A percentile compares a stretch with the other conserved stretches of the same genome.
phyloP scores from a whole-genome alignment of 805 yeast species.

The Suhomyces canberraensis region DNA sequence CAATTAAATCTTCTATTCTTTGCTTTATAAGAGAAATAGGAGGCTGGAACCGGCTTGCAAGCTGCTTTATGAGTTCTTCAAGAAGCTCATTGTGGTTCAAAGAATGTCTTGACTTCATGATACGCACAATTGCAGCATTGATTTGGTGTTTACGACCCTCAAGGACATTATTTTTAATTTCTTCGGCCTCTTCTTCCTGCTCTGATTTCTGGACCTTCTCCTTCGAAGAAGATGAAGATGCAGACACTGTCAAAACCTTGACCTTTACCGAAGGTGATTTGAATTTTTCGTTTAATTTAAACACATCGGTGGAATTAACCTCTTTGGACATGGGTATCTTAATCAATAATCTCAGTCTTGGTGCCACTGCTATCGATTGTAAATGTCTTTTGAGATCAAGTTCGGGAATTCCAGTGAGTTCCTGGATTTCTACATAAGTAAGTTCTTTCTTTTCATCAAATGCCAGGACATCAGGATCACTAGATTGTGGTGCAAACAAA shows the following conservation, averaged over 20 bases:
- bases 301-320: conserved; percentile 59
- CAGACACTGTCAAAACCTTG: conserved; percentile 68
- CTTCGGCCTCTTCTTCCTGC: conserved; percentile 50
- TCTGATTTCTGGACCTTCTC: conserved; percentile 35
- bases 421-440: conserved; percentile 59
- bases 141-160: conserved; percentile 65
- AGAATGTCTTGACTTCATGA: conserved; percentile 73
- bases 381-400: conserved; percentile 72
- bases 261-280: conserved; percentile 65
- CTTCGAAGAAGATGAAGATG: conserved; percentile 22
- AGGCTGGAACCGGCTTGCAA: conserved; percentile 65
- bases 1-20: conserved; percentile 71
- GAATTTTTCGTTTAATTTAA: conserved; percentile 65
- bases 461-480: conserved; percentile 33
- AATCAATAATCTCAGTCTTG: conserved; percentile 68
- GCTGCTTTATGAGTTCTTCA: conserved; percentile 59
- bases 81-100: conserved; percentile 63
- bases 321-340: conserved; percentile 76
- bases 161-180: conserved; percentile 54
- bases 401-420: conserved; percentile 68
- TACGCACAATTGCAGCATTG: conserved; percentile 84
- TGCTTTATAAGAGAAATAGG: conserved; percentile 63
- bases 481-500: conserved; percentile 53
- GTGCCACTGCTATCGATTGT: conserved; percentile 81
- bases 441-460: conserved; percentile 52